Base-by-base conservation (phyloP, 2,329 filamentous ascomycete species). In the Xylariaceae sp. region DNA sequence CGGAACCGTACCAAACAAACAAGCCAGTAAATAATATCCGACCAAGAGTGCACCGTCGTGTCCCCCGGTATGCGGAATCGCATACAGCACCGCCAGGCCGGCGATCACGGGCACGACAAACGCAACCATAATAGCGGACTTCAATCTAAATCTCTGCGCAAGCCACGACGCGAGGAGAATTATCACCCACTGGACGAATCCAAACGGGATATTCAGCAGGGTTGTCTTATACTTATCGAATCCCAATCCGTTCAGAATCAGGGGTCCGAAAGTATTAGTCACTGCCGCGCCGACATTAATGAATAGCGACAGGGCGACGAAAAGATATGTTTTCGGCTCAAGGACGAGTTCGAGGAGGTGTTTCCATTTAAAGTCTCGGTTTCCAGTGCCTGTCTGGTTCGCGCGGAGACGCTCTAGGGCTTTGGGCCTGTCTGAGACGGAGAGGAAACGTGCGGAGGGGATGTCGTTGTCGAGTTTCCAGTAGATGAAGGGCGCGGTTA, bases 201-300 rank as follows among this genome's bases (percentile, higher is more conserved):
- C 86, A 61, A 88, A 88, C 0, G 86, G 86, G 64, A 88, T 88
- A 68, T 86, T 88, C 15, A 88, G 77, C 3, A 88, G 73, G 3
- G 81, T 83, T 0, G 84, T 82, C 2, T 66, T 75, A 70, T 80
- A 82, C 56, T 81, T 80, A 69, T 85, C 78, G 62, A 82, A 86
- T 0, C 84, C 83, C 1, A 88, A 77, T 0, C 84, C 83, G 6
- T 74, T 75, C 3, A 89, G 71, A 57, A 88, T 87, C 7, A 88
- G 73, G 0, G 86, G 85, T 0, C 85, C 85, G 59, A 88, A 88
- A 1, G 80, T 83, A 65, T 83, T 87, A 13, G 81, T 83, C 1
- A 88, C 84, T 9, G 78, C 76, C 1, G 85, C 82, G 0, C 83
- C 84, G n/a, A 87, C 79, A 67, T 88, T 88, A 55, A 87, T 79